Conservation (phyloP, 495 filamentous ascomycete species). For the Bathelium albidoporum region DNA sequence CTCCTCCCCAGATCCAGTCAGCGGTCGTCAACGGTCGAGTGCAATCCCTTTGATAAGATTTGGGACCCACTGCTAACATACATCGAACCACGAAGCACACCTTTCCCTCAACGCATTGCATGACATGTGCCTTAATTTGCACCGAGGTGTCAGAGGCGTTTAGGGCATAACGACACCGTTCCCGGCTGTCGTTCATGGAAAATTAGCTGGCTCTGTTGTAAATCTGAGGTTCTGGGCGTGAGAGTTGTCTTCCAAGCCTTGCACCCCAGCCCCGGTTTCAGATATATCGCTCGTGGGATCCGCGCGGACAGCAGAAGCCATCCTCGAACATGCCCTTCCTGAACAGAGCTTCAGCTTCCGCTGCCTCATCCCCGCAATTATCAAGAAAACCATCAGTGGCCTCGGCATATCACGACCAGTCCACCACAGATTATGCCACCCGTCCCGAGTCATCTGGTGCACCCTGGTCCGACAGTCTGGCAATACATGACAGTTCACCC, state of each 20-base stretch:
- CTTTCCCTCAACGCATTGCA: neutral
- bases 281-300: neutral
- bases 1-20: neutral
- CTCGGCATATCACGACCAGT: neutral
- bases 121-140: neutral
- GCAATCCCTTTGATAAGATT: neutral
- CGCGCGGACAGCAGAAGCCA: neutral
- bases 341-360: neutral
- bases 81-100: neutral
- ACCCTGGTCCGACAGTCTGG: neutral
- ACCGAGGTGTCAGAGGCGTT: neutral
- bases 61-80: neutral
- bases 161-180: neutral
- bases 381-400: neutral
- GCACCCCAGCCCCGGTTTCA: neutral
- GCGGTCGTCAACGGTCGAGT: neutral
- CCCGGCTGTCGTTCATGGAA: neutral
- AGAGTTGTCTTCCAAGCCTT: neutral
- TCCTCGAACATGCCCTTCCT: neutral
- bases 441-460: neutral
- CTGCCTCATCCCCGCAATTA: constrained; percentile 1
- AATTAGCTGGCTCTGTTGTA: neutral
- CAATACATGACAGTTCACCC: neutral
- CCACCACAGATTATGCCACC: neutral
- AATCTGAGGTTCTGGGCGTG: neutral